These are phyloP conservation scores for Agroathelia rolfsii DNA, from an alignment of 1,284 basidiomycete species.

Conservation along the genomic window DNA sequence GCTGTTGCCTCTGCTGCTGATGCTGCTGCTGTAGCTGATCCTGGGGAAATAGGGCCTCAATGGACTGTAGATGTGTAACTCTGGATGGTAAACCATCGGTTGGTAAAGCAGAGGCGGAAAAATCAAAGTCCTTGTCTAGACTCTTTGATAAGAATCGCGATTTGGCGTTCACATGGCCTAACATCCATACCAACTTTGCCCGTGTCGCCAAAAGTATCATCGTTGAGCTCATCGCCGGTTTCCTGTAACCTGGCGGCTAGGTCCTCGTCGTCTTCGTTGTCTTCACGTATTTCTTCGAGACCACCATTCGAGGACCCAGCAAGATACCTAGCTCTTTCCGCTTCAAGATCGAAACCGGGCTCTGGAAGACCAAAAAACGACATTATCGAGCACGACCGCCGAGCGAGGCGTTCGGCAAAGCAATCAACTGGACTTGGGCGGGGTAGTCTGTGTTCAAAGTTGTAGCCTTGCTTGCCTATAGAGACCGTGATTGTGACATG, in stretches of 20 bases:
- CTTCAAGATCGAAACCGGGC: too few species aligned
- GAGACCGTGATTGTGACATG: too few species aligned
- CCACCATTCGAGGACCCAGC: too few species aligned
- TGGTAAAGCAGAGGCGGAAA: conserved; percentile 41
- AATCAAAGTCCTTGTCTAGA: conserved; percentile 90
- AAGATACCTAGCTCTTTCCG: too few species aligned
- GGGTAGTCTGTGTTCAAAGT: too few species aligned
- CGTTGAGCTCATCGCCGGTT: conserved; percentile 39
- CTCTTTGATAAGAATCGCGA: conserved; percentile 1
- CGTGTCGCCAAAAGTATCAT: conserved; percentile 86
- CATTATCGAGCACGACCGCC: too few species aligned
- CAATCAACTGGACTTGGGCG: too few species aligned
- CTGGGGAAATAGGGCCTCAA: conserved; percentile 55
- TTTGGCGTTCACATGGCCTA: conserved; percentile 2
- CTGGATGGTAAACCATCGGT: too few species aligned
- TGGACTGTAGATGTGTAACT: conserved; percentile 78
- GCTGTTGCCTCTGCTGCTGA: conserved; percentile 16
- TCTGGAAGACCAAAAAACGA: too few species aligned
- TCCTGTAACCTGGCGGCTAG: conserved; percentile 13
- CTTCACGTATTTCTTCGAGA: too few species aligned
- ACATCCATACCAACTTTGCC: conserved; percentile 50
- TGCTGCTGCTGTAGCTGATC: conserved; percentile 14
- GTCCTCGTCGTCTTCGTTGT: conserved; percentile 16
- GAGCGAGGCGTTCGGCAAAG: too few species aligned
- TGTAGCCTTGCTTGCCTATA: too few species aligned